These are phyloP conservation scores for Thermothielavioides terrestris DNA, from an alignment of 495 filamentous ascomycete species.

Conservation along the genomic window DNA sequence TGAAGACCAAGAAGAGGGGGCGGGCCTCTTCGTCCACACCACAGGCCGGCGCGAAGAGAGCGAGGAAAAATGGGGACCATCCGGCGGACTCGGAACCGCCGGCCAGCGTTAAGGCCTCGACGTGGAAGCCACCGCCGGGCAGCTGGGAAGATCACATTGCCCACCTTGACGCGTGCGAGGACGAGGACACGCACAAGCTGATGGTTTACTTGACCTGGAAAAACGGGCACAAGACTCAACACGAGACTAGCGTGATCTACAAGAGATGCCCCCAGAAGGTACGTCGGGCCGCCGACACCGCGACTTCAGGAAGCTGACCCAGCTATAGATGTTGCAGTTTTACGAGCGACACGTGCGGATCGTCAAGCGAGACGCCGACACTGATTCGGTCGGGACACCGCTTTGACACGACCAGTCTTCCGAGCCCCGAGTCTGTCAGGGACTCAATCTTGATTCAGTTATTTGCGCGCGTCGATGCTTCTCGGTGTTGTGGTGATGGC, in stretches of 20 bases:
- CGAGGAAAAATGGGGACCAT: conserved; percentile 29
- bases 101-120: conserved; percentile 20
- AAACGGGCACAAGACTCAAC: conserved; percentile 51
- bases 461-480: background rate
- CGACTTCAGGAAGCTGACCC: conserved; percentile 1
- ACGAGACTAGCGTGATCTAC: conserved; percentile 47
- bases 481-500: no score
- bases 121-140: conserved; percentile 47
- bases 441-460: background rate
- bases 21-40: conserved; percentile 27
- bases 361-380: conserved; percentile 25
- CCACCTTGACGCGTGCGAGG: conserved; percentile 48
- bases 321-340: conserved; percentile 49
- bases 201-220: conserved; percentile 49
- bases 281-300: conserved; percentile 1
- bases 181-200: conserved; percentile 38
- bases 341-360: conserved; percentile 52
- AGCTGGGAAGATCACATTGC: conserved; percentile 52
- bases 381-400: background rate
- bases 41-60: conserved; percentile 26
- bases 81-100: conserved; percentile 32
- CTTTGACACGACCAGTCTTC: background rate
- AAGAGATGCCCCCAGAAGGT: conserved; percentile 54
- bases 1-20: conserved; percentile 41
- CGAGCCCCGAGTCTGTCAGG: background rate